phyloP scores from a whole-genome alignment of 2,329 filamentous ascomycete species.

The Hysterium pulicare region DNA sequence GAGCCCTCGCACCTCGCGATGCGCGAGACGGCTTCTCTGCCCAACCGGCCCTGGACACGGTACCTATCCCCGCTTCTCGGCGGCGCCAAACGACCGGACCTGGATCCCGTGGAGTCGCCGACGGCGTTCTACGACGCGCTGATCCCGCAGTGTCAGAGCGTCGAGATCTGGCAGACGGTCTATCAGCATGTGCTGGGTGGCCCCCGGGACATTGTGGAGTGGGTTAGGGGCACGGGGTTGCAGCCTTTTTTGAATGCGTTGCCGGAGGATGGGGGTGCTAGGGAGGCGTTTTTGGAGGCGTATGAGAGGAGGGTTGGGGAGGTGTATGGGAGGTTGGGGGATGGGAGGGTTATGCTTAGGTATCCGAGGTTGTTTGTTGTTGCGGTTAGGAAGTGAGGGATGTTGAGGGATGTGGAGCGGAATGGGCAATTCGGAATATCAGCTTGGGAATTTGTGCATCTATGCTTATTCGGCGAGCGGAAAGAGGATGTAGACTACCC shows the following conservation, averaged over 20 bases:
- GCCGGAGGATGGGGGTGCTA: constrained; percentile 31
- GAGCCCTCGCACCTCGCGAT: constrained; percentile 52
- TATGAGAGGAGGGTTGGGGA: constrained; percentile 47
- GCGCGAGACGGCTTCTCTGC: constrained; percentile 38
- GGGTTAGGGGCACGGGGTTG: constrained; percentile 58
- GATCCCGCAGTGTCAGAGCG: constrained; percentile 37
- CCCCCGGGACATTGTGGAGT: constrained; percentile 54
- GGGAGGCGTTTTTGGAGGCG: constrained; percentile 43
- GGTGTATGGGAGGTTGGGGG: constrained; percentile 44
- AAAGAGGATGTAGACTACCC: too few relatives aligned
- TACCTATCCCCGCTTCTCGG: constrained; percentile 17
- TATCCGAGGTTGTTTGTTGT: constrained; percentile 59
- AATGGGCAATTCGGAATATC: too few relatives aligned
- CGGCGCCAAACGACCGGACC: constrained; percentile 24
- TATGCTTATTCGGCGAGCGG: too few relatives aligned
- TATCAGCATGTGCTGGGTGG: constrained; percentile 53
- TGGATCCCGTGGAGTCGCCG: constrained; percentile 50
- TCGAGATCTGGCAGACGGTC: constrained; percentile 54
- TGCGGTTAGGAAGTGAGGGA: constrained; percentile 23
- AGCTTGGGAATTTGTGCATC: too few relatives aligned
- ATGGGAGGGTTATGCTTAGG: constrained; percentile 54
- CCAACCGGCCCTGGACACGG: constrained; percentile 38
- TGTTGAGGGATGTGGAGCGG: background rate
- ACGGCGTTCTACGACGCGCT: constrained; percentile 50
- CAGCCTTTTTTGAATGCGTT: constrained; percentile 54